phyloP scores from a whole-genome alignment of 495 filamentous ascomycete genomes.

The Hyaloscypha variabilis region DNA sequence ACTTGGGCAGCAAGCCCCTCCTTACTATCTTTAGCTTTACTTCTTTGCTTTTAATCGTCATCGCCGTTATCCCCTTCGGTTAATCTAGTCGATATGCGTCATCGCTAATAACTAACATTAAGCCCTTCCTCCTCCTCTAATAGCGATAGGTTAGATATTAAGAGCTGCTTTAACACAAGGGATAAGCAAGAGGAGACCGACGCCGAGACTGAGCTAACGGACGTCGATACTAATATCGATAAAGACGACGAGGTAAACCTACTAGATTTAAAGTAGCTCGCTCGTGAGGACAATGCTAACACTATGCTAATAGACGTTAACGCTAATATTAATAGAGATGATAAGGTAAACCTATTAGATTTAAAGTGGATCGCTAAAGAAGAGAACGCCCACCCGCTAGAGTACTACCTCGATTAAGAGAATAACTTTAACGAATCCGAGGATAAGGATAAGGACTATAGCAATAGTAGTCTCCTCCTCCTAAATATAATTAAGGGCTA shows the following conservation, averaged over 20 bases:
- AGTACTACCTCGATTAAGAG: constrained; percentile 42
- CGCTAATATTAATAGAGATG: constrained; percentile 14
- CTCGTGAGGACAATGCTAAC: constrained; percentile 30
- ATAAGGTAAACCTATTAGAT: constrained; percentile 24
- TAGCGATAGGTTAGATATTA: constrained; percentile 22
- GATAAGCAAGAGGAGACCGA: constrained; percentile 21
- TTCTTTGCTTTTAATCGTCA: constrained; percentile 19
- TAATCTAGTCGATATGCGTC: constrained; percentile 21
- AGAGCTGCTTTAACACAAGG: constrained; percentile 25
- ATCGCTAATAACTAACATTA: constrained; percentile 19
- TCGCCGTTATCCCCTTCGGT: constrained; percentile 7
- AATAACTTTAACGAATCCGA: constrained; percentile 38
- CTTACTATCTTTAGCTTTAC: constrained; percentile 15
- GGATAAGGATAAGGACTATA: constrained; percentile 41
- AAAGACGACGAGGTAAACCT: constrained; percentile 22
- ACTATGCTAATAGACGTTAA: constrained; percentile 6
- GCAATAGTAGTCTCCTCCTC: constrained; percentile 34
- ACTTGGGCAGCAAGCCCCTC: constrained; percentile 22
- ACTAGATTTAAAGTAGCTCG: constrained; percentile 18
- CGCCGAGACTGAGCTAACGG: constrained; percentile 12
- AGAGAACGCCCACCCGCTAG: constrained; percentile 38
- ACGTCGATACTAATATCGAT: constrained; percentile 18
- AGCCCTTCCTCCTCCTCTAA: constrained; percentile 15
- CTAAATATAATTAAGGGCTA: constrained; percentile 29
- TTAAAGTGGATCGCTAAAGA: constrained; percentile 11